Evolutionary conservation across 169 alveolate species (phyloP).

Genomic region (Cryptosporidium sp.): DNA sequence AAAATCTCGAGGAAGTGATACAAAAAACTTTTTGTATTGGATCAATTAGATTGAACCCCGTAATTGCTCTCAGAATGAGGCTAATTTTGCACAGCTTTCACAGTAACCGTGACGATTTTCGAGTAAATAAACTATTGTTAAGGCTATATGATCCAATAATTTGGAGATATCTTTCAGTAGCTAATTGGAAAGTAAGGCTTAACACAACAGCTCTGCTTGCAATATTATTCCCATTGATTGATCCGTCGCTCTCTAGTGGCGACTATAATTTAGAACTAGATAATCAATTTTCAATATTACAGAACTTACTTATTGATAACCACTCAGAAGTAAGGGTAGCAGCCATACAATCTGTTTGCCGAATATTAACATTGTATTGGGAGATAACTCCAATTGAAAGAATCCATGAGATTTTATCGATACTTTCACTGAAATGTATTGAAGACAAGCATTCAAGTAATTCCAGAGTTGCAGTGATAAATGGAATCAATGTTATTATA

Average conservation of each 20-base stretch:
- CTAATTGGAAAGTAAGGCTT: conserved; percentile 67
- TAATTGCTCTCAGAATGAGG: conserved; percentile 55
- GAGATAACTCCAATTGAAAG: conserved; percentile 60
- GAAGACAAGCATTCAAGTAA: conserved; percentile 14
- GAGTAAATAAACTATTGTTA: conserved; percentile 23
- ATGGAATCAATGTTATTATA: conserved; percentile 28
- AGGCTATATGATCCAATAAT: conserved; percentile 67
- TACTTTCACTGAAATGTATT: conserved; percentile 15
- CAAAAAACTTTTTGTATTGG: conserved; percentile 42
- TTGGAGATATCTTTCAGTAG: conserved; percentile 71
- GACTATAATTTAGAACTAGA: conserved; percentile 36
- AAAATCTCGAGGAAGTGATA: conserved; percentile 32
- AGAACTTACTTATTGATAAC: conserved; percentile 25
- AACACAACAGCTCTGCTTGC: conserved; percentile 70
- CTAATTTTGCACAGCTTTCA: conserved; percentile 48
- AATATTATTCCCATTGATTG: conserved; percentile 56
- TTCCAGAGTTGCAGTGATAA: conserved; percentile 52
- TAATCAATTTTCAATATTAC: conserved; percentile 34
- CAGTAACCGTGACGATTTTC: conserved; percentile 40
- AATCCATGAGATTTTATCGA: conserved; percentile 26
- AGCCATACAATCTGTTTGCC: conserved; percentile 46
- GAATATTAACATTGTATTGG: conserved; percentile 64
- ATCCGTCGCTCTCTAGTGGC: conserved; percentile 16
- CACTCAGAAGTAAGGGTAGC: conserved; percentile 56
- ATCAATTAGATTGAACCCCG: conserved; percentile 40